These are phyloP conservation scores for Cryptococcus amylolentus DNA, from an alignment of 1,284 basidiomycete species.

Conservation along the genomic window DNA sequence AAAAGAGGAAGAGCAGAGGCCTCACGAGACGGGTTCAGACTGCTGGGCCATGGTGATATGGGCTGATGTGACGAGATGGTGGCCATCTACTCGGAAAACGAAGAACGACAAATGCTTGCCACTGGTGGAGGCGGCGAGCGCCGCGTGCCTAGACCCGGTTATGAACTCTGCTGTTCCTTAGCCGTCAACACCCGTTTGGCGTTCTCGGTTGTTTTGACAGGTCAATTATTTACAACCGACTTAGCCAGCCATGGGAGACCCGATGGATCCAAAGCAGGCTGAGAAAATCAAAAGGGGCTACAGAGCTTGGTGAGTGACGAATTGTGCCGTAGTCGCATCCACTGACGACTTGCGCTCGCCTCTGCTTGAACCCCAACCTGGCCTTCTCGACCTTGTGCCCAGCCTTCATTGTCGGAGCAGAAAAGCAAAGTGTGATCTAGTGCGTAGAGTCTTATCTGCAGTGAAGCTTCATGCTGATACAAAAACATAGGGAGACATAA, in stretches of 20 bases:
- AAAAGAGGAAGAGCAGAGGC: not conserved
- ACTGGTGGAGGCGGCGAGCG: too few relatives aligned
- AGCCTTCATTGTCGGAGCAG: slow-evolving; percentile 42
- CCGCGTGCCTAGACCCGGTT: too few relatives aligned
- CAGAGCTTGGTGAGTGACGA: slow-evolving; percentile 37
- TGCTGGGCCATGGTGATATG: too few relatives aligned
- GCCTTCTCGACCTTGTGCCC: not conserved
- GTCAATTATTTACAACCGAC: too few relatives aligned
- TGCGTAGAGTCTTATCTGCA: slow-evolving; percentile 7
- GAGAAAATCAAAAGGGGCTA: slow-evolving; percentile 38
- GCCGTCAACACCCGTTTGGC: too few relatives aligned
- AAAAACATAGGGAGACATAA: slow-evolving; percentile 46
- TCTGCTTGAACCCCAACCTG: not conserved
- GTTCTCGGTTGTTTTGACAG: too few relatives aligned
- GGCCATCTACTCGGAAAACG: too few relatives aligned
- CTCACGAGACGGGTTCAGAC: not conserved
- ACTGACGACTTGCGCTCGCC: not conserved
- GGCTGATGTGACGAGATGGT: too few relatives aligned
- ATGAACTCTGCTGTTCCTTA: too few relatives aligned
- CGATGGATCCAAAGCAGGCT: not conserved
- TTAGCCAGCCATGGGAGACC: too few relatives aligned
- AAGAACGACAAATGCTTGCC: too few relatives aligned
- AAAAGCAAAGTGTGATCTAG: slow-evolving; percentile 44
- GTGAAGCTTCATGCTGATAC: slow-evolving; percentile 2
- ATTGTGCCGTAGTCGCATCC: not conserved